These are phyloP conservation scores for Paracoccidioides brasiliensis DNA, from an alignment of 2,329 filamentous ascomycete species.

Conservation along the genomic window DNA sequence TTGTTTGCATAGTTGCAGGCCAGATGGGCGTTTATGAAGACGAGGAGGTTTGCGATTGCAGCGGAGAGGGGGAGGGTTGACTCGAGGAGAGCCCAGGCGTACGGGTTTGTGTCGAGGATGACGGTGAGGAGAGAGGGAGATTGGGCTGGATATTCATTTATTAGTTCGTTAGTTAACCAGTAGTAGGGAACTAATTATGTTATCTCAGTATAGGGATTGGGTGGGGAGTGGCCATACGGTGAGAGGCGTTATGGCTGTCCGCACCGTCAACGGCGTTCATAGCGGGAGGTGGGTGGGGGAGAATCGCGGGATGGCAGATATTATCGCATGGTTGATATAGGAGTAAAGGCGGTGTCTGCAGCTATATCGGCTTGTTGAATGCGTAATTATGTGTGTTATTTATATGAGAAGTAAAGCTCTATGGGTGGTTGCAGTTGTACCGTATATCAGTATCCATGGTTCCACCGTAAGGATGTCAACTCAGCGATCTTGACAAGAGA, in stretches of 20 bases:
- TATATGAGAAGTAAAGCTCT: no score
- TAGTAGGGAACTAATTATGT: neutral
- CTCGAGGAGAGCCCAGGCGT: conserved; percentile 74
- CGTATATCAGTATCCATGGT: no score
- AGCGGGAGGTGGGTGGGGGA: neutral
- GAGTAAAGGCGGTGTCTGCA: no score
- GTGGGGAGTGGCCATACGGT: conserved; percentile 22
- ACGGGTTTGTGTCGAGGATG: conserved; percentile 90
- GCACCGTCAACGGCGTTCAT: conserved; percentile 57
- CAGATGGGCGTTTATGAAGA: conserved; percentile 94
- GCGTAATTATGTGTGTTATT: no score
- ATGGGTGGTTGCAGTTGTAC: no score
- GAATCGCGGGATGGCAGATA: neutral
- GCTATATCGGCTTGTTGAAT: no score
- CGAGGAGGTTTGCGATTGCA: conserved; percentile 75
- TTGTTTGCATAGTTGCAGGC: conserved; percentile 89
- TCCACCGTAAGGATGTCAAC: no score
- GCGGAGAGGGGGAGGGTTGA: conserved; percentile 64
- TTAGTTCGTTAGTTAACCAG: neutral
- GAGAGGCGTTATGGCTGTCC: conserved; percentile 39
- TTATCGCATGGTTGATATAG: neutral
- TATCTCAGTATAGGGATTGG: neutral
- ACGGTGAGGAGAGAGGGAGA: conserved; percentile 76
- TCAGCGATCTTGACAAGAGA: no score
- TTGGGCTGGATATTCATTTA: neutral